Evolutionary conservation across 2,329 filamentous ascomycete genomes (phyloP).

Genomic region (Pezicula rhizophila): DNA sequence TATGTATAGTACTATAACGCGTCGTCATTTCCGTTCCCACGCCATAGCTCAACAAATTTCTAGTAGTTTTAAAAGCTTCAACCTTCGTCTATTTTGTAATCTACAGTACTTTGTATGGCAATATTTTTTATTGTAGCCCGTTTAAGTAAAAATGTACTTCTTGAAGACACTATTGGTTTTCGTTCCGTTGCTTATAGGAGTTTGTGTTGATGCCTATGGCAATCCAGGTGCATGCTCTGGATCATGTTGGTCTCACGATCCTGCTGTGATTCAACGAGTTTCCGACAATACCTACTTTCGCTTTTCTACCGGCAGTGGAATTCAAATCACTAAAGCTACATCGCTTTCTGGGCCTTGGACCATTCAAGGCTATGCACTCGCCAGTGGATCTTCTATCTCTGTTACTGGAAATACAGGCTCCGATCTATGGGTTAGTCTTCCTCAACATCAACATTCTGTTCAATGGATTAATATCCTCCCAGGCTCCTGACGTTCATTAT

Average conservation of each 20-base stretch:
- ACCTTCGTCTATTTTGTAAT: background rate
- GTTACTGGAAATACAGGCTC: constrained; percentile 26
- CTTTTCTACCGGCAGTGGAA: constrained; percentile 34
- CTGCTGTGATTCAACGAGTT: constrained; percentile 32
- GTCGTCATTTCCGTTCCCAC: too few relatives aligned
- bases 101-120: background rate
- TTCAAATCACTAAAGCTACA: constrained; percentile 33
- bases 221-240: constrained; percentile 34
- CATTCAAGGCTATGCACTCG: constrained; percentile 31
- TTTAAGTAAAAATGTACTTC: background rate
- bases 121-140: background rate
- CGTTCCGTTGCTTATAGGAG: constrained; percentile 1
- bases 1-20: too few relatives aligned
- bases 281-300: constrained; percentile 37
- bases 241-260: constrained; percentile 35
- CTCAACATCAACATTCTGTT: background rate
- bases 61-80: too few relatives aligned
- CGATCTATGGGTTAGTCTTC: constrained; percentile 32
- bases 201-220: constrained; percentile 20
- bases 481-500: constrained; percentile 58
- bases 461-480: background rate
- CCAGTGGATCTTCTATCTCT: constrained; percentile 30
- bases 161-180: background rate
- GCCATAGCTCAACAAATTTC: too few relatives aligned
- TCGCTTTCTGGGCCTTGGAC: constrained; percentile 36